Evolutionary conservation across 1,139 yeast genomes (phyloP).

Genomic region (Kluyveromyces sp.): DNA sequence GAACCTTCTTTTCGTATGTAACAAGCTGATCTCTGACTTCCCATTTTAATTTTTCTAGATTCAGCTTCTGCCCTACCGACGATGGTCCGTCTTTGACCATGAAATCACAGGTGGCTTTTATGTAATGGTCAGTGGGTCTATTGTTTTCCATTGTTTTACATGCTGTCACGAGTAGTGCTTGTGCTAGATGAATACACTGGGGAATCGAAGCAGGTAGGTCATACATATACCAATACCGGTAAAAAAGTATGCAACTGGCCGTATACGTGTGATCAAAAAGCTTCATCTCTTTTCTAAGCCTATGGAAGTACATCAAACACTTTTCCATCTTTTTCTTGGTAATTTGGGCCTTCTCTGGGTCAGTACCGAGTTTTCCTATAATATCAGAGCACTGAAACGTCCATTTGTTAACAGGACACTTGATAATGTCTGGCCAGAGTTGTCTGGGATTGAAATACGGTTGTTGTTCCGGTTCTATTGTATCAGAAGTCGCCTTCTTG

Average conservation of each 20-base stretch:
- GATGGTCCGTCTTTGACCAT: conserved; percentile 22
- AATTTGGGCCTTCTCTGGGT: conserved; percentile 17
- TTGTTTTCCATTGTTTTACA: conserved; percentile 31
- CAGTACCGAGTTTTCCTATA: conserved; percentile 23
- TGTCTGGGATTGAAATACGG: conserved; percentile 22
- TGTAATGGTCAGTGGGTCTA: conserved; percentile 30
- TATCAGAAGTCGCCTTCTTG: not conserved
- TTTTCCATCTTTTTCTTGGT: conserved; percentile 27
- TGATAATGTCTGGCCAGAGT: conserved; percentile 35
- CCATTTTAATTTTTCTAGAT: conserved; percentile 31
- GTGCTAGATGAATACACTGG: conserved; percentile 27
- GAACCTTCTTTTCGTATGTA: conserved; percentile 24
- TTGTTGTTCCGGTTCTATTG: not conserved
- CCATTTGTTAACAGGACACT: conserved; percentile 27
- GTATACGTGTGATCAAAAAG: conserved; percentile 31
- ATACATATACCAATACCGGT: conserved; percentile 28
- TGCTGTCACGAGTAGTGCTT: conserved; percentile 30
- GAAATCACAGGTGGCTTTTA: conserved; percentile 29
- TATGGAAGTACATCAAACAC: conserved; percentile 29
- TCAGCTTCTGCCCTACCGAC: conserved; percentile 17
- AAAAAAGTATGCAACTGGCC: conserved; percentile 28
- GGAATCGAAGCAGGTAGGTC: conserved; percentile 22
- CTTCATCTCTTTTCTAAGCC: conserved; percentile 26
- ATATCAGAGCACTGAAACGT: conserved; percentile 24
- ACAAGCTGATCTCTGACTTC: conserved; percentile 29